Evolutionary conservation across 2,329 filamentous ascomycete genomes (phyloP).

Genomic region (Trichoderma guizhouense): DNA sequence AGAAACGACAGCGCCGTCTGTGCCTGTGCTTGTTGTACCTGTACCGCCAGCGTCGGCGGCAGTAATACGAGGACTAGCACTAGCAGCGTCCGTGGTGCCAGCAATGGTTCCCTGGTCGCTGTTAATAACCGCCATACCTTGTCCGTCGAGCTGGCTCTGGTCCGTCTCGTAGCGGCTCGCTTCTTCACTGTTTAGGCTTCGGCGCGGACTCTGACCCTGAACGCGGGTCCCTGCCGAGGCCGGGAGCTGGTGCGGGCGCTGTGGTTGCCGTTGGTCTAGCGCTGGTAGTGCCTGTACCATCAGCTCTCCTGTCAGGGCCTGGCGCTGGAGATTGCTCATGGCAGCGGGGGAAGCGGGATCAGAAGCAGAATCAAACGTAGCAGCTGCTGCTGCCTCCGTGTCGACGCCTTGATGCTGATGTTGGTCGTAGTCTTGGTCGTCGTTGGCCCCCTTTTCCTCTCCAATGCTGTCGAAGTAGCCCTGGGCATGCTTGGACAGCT

Average conservation of each 20-base stretch:
- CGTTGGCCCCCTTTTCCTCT: neutral
- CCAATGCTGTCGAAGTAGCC: neutral
- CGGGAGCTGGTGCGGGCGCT: conserved; percentile 19
- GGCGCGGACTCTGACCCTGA: conserved; percentile 4
- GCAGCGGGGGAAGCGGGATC: neutral
- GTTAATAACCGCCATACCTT: neutral
- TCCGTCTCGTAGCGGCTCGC: neutral
- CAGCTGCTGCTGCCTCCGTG: neutral
- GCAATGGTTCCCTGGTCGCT: conserved; percentile 3
- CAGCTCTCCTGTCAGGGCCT: neutral
- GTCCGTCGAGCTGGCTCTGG: conserved; percentile 3
- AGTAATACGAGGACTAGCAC: neutral
- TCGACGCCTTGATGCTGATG: neutral
- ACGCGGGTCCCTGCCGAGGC: conserved; percentile 10
- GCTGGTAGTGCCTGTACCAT: neutral
- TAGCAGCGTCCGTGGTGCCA: neutral
- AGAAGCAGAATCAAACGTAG: neutral
- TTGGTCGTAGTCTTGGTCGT: neutral
- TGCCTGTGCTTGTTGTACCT: neutral
- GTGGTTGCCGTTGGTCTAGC: conserved; percentile 4
- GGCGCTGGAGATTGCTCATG: neutral
- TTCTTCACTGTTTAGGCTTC: neutral
- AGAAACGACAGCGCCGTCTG: neutral
- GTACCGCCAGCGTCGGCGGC: neutral
- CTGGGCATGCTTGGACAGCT: neutral